Evolutionary conservation across 2,329 filamentous ascomycete genomes (phyloP).

Genomic region (Bimuria novae-zelandiae): DNA sequence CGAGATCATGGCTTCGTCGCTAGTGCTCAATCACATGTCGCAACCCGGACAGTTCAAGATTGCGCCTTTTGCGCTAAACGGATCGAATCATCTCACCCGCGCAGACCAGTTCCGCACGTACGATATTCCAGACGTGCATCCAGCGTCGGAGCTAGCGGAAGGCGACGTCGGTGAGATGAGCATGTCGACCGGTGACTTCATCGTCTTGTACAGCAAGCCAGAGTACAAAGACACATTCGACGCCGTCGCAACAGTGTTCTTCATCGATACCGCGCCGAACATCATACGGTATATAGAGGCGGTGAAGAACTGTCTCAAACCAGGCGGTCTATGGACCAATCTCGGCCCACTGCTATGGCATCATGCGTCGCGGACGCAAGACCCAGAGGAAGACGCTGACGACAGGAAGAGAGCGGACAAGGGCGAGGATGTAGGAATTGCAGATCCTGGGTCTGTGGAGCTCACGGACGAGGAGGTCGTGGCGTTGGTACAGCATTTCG

Average conservation of each 20-base stretch:
- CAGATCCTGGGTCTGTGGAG: conserved; percentile 88
- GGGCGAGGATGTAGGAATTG: conserved; percentile 64
- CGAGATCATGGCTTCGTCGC: conserved; percentile 82
- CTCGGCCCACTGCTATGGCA: conserved; percentile 94
- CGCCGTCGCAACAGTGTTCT: conserved; percentile 88
- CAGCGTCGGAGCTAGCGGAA: conserved; percentile 43
- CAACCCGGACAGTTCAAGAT: conserved; percentile 69
- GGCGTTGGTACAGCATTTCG: conserved; percentile 71
- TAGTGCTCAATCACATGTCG: conserved; percentile 72
- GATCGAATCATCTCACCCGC: conserved; percentile 81
- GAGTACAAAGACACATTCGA: conserved; percentile 70
- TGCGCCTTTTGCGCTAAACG: conserved; percentile 83
- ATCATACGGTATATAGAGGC: conserved; percentile 87
- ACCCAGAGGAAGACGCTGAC: conserved; percentile 19
- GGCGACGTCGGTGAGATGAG: conserved; percentile 61
- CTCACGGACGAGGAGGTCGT: conserved; percentile 88
- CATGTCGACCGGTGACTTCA: conserved; percentile 93
- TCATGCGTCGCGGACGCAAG: conserved; percentile 74
- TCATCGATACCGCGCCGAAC: conserved; percentile 96
- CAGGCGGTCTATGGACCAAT: conserved; percentile 84
- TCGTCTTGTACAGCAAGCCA: conserved; percentile 76
- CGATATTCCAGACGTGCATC: conserved; percentile 73
- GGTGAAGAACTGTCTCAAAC: conserved; percentile 74
- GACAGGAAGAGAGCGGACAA: conserved; percentile 33
- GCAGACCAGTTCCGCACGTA: conserved; percentile 76